Evolutionary conservation across 139 green algal genomes (phyloP).

Genomic region (Zygnema cylindricum): DNA sequence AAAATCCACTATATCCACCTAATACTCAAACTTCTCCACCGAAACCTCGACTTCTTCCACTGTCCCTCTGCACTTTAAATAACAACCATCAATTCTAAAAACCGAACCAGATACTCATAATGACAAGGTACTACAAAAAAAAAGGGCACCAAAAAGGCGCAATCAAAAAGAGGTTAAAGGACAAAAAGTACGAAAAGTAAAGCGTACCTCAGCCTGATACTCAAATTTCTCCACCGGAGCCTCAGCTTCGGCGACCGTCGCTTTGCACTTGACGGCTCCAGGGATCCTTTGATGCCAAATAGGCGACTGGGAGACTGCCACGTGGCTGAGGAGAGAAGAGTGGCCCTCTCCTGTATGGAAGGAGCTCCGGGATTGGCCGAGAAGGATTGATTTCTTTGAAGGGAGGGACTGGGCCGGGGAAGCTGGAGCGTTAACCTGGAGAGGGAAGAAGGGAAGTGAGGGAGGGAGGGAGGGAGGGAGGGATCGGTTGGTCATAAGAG

Average conservation of each 20-base stretch:
- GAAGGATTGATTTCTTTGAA: no score
- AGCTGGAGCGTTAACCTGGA: no score
- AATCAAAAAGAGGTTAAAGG: background rate
- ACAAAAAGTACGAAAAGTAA: no score
- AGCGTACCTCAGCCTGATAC: slow-evolving; percentile 55
- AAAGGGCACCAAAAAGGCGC: background rate
- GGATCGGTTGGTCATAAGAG: no score
- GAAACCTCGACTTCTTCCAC: slow-evolving; percentile 36
- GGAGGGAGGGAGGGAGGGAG: no score
- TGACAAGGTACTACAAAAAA: no score
- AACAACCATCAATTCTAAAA: no score
- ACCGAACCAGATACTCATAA: no score
- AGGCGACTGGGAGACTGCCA: background rate
- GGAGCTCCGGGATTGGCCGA: background rate
- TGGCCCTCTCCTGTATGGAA: background rate
- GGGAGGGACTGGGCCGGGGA: no score
- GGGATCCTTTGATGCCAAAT: background rate
- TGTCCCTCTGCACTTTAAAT: slow-evolving; percentile 2
- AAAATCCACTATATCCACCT: slow-evolving; percentile 41
- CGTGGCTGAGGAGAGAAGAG: background rate
- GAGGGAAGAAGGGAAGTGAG: no score
- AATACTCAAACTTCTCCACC: slow-evolving; percentile 50
- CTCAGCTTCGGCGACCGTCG: slow-evolving; percentile 28
- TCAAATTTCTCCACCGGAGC: slow-evolving; percentile 53
- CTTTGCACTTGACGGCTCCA: slow-evolving; percentile 14